Base-by-base conservation (phyloP, 2,329 filamentous ascomycete genomes). In the Penicillium sp. region DNA sequence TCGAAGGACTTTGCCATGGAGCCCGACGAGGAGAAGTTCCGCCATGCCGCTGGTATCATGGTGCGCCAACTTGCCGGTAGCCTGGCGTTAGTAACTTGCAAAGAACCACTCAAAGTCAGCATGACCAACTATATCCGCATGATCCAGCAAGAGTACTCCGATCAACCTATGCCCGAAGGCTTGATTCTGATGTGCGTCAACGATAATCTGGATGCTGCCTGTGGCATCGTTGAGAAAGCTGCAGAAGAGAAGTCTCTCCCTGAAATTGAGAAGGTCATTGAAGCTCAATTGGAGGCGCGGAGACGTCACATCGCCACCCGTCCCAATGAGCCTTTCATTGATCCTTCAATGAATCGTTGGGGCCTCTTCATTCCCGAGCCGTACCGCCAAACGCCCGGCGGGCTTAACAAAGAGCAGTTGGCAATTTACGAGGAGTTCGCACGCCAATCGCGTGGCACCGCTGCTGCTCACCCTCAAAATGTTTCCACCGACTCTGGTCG, bases 151-250 rank as follows among this genome's bases (percentile, higher is more conserved):
- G 83, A 84, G 47, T 77, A 84, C 36, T 82, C 81, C 2, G 82
- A 86, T 49, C 85, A 88, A 64, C 90, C 90, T 14, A 83, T 99
- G 58, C 91, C 94, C 0, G 94, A 99, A 75, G 94, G 94, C 6
- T 90, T 94, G 28, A 94, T 99, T 57, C 85, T 97, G 52, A 97
- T 99, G 91, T 97, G 95, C 74, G 93, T 99, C 57, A 99, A 97
- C 72, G 93, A 95, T 61, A 99, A 99, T 71, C 83, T 99, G 26
- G 94, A 99, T 64, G 83, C 92, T 36, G 93, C 95, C 43, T 97
- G 94, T 69, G 89, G 85, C 64, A 90, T 97, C 59, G 95, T 99
- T 42, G 94, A 99, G 74, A 92, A 94, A 73, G 92, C 94, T 48
- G 95, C 94, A 3, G 93, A 97, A 71, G 90, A 96, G 67, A 90